Conservation (phyloP, 2,329 filamentous ascomycete genomes). For the Sarocladium brachiariae region DNA sequence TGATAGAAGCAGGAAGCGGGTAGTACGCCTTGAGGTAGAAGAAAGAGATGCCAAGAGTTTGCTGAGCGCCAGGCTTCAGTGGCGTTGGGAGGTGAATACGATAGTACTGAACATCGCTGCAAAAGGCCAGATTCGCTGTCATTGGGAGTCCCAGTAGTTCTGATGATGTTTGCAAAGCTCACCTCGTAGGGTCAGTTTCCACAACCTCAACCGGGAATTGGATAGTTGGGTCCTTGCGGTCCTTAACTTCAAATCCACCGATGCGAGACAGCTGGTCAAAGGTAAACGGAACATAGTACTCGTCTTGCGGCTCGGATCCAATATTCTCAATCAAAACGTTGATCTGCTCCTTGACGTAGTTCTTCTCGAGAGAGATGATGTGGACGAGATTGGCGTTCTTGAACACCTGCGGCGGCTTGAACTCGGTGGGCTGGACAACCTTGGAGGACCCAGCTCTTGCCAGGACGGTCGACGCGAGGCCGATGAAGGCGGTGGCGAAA, state of each 20-base stretch:
- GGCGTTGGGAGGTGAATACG: constrained; percentile 70
- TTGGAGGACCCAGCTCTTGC: constrained; percentile 43
- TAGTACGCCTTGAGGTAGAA: constrained; percentile 70
- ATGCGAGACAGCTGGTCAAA: constrained; percentile 66
- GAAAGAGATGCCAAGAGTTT: constrained; percentile 84
- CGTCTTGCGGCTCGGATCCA: constrained; percentile 67
- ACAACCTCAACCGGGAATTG: constrained; percentile 65
- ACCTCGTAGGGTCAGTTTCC: constrained; percentile 56
- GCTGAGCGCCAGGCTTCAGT: constrained; percentile 67
- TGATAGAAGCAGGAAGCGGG: constrained; percentile 74
- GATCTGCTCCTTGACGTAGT: constrained; percentile 80
- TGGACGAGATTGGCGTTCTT: constrained; percentile 90
- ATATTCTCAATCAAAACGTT: constrained; percentile 94
- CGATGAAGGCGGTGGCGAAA: constrained; percentile 51
- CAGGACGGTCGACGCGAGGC: constrained; percentile 45
- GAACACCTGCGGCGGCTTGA: constrained; percentile 85
- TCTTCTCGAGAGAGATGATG: constrained; percentile 87
- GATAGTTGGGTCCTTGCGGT: constrained; percentile 72
- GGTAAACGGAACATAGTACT: constrained; percentile 89
- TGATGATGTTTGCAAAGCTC: background rate
- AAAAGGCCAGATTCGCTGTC: constrained; percentile 13
- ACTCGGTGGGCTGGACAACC: constrained; percentile 54
- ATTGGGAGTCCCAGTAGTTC: background rate
- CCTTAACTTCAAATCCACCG: constrained; percentile 83
- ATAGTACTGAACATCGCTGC: constrained; percentile 75